Evolutionary conservation across 345 rosid genomes (phyloP).

Genomic region (Brassica cretica): DNA sequence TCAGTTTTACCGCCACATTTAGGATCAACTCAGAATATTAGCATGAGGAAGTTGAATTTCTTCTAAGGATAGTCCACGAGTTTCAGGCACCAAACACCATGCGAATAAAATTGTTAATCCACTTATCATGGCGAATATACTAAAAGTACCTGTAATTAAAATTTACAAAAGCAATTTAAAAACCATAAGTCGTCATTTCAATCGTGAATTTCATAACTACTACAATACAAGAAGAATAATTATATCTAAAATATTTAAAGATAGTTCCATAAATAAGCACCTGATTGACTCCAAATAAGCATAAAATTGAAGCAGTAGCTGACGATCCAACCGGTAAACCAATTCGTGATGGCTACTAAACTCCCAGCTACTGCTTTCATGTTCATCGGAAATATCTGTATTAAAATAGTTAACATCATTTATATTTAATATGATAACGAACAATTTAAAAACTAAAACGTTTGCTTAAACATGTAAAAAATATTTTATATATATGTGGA

Average conservation of each 20-base stretch:
- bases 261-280: constrained; percentile 20
- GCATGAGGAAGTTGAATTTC: constrained; percentile 49
- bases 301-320: constrained; percentile 47
- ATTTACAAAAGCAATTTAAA: neutral
- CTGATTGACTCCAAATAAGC: constrained; percentile 58
- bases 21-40: constrained; percentile 1
- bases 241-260: neutral
- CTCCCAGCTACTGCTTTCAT: constrained; percentile 64
- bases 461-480: neutral
- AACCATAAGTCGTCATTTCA: neutral
- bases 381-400: constrained; percentile 54
- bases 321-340: constrained; percentile 57
- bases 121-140: constrained; percentile 41
- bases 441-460: neutral
- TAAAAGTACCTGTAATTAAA: constrained; percentile 45
- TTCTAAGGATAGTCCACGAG: constrained; percentile 58
- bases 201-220: neutral
- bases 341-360: constrained; percentile 46
- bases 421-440: neutral
- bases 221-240: neutral
- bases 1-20: neutral
- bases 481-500: neutral
- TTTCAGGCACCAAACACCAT: constrained; percentile 54
- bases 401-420: neutral
- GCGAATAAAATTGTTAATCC: constrained; percentile 42